These are phyloP conservation scores for Hippophae rhamnoides DNA, from an alignment of 306 rosid species.

Conservation along the genomic window DNA sequence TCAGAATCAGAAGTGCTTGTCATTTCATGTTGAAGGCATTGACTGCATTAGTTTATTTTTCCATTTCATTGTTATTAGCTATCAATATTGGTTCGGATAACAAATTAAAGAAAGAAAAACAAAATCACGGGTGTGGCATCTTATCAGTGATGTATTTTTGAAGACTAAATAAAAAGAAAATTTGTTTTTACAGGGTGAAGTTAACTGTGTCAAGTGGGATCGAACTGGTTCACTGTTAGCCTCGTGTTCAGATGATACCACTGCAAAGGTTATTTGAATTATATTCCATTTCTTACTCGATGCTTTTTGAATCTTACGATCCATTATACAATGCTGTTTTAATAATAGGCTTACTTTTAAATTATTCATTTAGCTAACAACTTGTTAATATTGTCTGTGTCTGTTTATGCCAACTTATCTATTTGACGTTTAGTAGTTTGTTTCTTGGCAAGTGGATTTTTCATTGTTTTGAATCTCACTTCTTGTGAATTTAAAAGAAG, in stretches of 20 bases:
- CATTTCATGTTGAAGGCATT: background rate
- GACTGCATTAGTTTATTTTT: slow-evolving; percentile 5
- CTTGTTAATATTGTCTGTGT: too few species aligned
- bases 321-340: too few species aligned
- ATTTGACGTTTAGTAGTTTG: too few species aligned
- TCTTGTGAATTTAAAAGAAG: too few species aligned
- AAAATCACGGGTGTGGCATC: slow-evolving; percentile 7
- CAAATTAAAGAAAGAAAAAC: background rate
- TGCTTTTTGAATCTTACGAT: background rate
- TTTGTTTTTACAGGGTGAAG: slow-evolving; percentile 63
- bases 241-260: slow-evolving; percentile 88
- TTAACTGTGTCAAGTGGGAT: slow-evolving; percentile 98
- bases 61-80: slow-evolving; percentile 8
- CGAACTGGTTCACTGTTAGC: slow-evolving; percentile 86
- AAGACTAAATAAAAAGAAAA: slow-evolving; percentile 14
- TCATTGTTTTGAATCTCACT: too few species aligned
- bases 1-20: background rate
- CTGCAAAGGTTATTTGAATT: slow-evolving; percentile 59
- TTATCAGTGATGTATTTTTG: background rate
- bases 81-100: background rate
- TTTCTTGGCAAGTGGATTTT: too few species aligned
- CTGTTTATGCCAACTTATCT: too few species aligned
- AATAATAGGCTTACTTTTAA: too few species aligned
- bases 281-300: background rate
- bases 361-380: too few species aligned